Base-by-base conservation (phyloP, 495 filamentous ascomycete genomes). In the Articulospora tetracladia region DNA sequence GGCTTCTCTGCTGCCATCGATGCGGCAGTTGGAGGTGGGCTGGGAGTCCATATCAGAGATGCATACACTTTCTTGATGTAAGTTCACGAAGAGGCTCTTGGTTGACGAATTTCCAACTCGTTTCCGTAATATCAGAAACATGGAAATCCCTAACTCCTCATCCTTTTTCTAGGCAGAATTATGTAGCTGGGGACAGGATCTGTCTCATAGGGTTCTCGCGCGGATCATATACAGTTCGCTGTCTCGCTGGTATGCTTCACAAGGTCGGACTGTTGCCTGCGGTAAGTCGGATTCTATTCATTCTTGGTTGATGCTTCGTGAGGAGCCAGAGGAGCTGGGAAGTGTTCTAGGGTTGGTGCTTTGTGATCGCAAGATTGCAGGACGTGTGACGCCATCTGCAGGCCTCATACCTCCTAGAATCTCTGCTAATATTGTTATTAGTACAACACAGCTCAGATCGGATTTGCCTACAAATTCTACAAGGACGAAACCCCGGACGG, bases 201-300 rank as follows among this genome's bases (percentile, higher is more conserved):
- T 75, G 70, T 50, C 51, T 76, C 13, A 41, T 75, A 1, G 74
- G 74, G 20, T 76, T 75, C 59, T 74, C 72, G n/a, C 61, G 74
- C 17, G 74, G 74, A 7, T 65, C 73, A 4, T 76, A 70, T 53
- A 76, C 74, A 12, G 72, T 67, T 17, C 65, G 67, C n/a, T 67
- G 69, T 50, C 51, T 71, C n/a, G 57, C 56, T 3, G 51, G 56
- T 15, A 70, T 76, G 65, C 63, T 76, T 7, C 70, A 70, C 49
- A 71, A 71, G 50, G 69, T 75, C 17, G 74, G 74, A 0, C 47
- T 76, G 1, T 51, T 77, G 12, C 73, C 73, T 1, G 67, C 73
- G 8, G 56, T 65, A 46, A 76, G 74, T 47, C n/a, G n/a, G n/a
- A n/a, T n/a, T n/a, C n/a, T n/a, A n/a, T n/a, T n/a, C n/a, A n/a